phyloP scores from a whole-genome alignment of 805 yeast species.

The Jamesozyma piceae region DNA sequence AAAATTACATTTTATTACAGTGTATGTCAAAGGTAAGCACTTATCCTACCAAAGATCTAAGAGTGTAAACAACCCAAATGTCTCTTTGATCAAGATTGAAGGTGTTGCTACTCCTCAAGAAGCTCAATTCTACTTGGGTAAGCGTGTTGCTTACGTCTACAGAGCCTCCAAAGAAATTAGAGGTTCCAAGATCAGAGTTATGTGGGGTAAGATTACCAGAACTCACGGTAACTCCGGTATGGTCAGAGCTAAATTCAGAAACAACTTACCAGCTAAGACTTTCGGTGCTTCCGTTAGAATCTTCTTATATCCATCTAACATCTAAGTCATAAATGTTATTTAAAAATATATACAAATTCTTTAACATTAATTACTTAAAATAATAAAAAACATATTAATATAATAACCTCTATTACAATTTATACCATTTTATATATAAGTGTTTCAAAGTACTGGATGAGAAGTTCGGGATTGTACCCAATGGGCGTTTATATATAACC shows the following conservation, averaged over 20 bases:
- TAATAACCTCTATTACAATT: too few species aligned
- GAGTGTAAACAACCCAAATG: conserved; percentile 96
- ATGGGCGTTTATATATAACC: too few species aligned
- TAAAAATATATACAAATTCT: conserved; percentile 5
- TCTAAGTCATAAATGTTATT: conserved; percentile 43
- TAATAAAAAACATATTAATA: conserved; percentile 1
- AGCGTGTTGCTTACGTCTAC: conserved; percentile 99
- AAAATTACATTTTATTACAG: conserved; percentile 32
- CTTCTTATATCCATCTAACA: conserved; percentile 99
- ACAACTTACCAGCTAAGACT: conserved; percentile 98
- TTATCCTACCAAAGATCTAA: conserved; percentile 99
- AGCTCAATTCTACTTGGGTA: conserved; percentile 98
- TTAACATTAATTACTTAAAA: conserved; percentile 2
- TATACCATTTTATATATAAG: too few species aligned
- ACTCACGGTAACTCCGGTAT: conserved; percentile 98
- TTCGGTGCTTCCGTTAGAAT: conserved; percentile 99
- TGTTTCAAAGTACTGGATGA: too few species aligned
- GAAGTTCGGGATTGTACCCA: too few species aligned
- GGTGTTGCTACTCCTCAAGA: conserved; percentile 88
- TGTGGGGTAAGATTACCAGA: conserved; percentile 99
- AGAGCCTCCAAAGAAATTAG: conserved; percentile 95
- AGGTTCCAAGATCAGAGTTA: conserved; percentile 98
- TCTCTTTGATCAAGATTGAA: conserved; percentile 93
- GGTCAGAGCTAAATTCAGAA: conserved; percentile 97
- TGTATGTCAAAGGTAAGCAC: conserved; percentile 99